Evolutionary conservation across 768 basidiomycete genomes (phyloP).

Genomic region (Pulveroboletus sp.): DNA sequence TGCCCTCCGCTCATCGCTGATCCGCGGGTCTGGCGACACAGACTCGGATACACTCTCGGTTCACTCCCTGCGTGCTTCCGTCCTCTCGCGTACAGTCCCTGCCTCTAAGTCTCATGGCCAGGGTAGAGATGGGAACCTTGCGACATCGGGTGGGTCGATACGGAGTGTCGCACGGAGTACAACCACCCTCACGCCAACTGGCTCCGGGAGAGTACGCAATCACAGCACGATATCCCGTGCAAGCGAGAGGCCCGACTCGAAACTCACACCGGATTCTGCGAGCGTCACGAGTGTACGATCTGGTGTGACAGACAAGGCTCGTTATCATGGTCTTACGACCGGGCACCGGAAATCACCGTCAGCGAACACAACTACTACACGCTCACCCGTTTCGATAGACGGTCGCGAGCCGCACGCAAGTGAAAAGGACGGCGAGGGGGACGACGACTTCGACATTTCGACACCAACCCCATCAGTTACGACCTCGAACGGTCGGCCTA

Average conservation of each 20-base stretch:
- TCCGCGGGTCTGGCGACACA: constrained; percentile 24
- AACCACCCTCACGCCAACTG: constrained; percentile 15
- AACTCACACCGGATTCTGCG: constrained; percentile 52
- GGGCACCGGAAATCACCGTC: constrained; percentile 25
- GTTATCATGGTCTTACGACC: constrained; percentile 9
- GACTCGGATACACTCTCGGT: constrained; percentile 41
- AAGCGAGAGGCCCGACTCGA: constrained; percentile 62
- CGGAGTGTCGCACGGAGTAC: constrained; percentile 45
- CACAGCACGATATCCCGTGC: constrained; percentile 24
- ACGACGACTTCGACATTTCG: constrained; percentile 11
- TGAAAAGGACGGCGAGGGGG: constrained; percentile 6
- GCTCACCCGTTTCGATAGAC: neutral
- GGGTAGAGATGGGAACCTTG: constrained; percentile 19
- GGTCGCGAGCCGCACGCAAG: neutral
- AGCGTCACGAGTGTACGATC: constrained; percentile 25
- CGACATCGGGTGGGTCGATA: constrained; percentile 37
- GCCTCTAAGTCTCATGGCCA: constrained; percentile 18
- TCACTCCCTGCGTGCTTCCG: constrained; percentile 44
- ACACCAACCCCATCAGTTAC: constrained; percentile 13
- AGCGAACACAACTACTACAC: constrained; percentile 4
- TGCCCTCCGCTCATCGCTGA: constrained; percentile 25
- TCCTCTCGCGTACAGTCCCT: constrained; percentile 34
- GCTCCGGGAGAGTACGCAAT: constrained; percentile 19
- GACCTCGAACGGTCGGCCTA: constrained; percentile 21
- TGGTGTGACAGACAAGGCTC: constrained; percentile 22